Conservation (phyloP, 305 asterid species). For the Rubia tinctorum region DNA sequence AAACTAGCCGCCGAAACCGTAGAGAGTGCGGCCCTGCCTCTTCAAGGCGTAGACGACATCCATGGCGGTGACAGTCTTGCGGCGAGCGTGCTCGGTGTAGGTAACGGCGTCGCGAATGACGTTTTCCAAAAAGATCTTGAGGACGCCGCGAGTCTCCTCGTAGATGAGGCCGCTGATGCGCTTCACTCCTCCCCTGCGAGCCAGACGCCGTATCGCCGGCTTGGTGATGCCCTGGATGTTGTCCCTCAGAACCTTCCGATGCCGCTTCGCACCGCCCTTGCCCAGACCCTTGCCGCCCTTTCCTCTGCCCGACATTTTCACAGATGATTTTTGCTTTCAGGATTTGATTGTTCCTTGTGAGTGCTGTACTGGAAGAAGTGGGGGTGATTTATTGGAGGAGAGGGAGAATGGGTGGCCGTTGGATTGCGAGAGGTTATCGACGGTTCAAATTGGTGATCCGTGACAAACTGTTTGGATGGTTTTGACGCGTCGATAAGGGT, state of each 20-base stretch:
- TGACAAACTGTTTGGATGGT: not conserved
- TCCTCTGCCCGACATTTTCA: constrained; percentile 23
- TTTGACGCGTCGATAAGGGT: constrained; percentile 5
- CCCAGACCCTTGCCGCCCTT: constrained; percentile 28
- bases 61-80: constrained; percentile 29
- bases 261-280: constrained; percentile 24
- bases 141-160: too few species aligned
- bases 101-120: too few species aligned
- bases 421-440: constrained; percentile 3
- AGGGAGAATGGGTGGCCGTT: constrained; percentile 1
- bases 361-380: too few species aligned
- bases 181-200: constrained; percentile 19
- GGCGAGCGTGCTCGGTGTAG: too few species aligned
- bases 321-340: not conserved
- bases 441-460: constrained; percentile 14
- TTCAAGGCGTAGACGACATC: constrained; percentile 28
- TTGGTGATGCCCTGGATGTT: constrained; percentile 26
- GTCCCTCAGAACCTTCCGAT: constrained; percentile 23
- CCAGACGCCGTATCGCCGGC: constrained; percentile 22
- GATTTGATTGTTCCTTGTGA: too few species aligned
- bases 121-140: too few species aligned
- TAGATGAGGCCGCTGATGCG: not conserved
- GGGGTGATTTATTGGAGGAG: not conserved
- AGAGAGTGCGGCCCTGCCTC: constrained; percentile 28
- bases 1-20: constrained; percentile 22